Conservation (phyloP, 2,329 filamentous ascomycete genomes). For the Juglanconis sp. region DNA sequence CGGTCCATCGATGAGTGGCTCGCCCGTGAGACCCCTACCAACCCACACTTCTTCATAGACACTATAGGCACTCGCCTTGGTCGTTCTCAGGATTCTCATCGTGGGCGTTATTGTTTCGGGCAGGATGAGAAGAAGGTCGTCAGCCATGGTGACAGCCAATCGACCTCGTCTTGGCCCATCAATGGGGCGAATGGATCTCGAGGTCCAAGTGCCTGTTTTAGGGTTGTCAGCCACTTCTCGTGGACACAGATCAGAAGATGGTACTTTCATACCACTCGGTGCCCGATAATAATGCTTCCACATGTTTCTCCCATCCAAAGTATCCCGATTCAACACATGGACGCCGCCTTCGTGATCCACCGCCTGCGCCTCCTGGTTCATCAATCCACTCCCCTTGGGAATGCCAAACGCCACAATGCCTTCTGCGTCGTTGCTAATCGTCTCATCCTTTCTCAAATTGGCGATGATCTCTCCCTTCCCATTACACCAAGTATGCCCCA, state of each 20-base stretch:
- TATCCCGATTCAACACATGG: slow-evolving; percentile 47
- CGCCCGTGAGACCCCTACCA: slow-evolving; percentile 32
- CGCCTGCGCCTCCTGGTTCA: slow-evolving; percentile 49
- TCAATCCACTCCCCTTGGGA: slow-evolving; percentile 42
- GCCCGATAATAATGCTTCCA: slow-evolving; percentile 40
- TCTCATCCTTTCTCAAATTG: slow-evolving; percentile 30
- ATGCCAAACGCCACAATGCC: slow-evolving; percentile 44
- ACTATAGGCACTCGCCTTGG: slow-evolving; percentile 26
- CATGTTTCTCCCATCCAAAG: slow-evolving; percentile 24
- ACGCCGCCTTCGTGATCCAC: slow-evolving; percentile 43
- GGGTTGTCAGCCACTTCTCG: neutral
- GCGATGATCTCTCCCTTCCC: slow-evolving; percentile 34
- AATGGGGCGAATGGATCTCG: slow-evolving; percentile 28
- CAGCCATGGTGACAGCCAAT: slow-evolving; percentile 31
- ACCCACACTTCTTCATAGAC: slow-evolving; percentile 35
- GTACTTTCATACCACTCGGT: slow-evolving; percentile 27
- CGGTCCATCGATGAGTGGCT: slow-evolving; percentile 37
- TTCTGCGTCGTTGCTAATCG: slow-evolving; percentile 36
- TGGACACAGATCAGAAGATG: neutral
- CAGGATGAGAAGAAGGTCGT: slow-evolving; percentile 36
- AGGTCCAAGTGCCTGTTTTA: slow-evolving; percentile 30
- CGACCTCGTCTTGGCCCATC: slow-evolving; percentile 33
- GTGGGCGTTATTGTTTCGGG: slow-evolving; percentile 28
- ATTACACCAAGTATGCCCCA: slow-evolving; percentile 41
- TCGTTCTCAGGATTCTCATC: slow-evolving; percentile 32